A percentile compares a stretch with the other conserved stretches of the same genome.
Conservation (phyloP, 805 yeast species). For the Kluyveromyces starmeri region DNA sequence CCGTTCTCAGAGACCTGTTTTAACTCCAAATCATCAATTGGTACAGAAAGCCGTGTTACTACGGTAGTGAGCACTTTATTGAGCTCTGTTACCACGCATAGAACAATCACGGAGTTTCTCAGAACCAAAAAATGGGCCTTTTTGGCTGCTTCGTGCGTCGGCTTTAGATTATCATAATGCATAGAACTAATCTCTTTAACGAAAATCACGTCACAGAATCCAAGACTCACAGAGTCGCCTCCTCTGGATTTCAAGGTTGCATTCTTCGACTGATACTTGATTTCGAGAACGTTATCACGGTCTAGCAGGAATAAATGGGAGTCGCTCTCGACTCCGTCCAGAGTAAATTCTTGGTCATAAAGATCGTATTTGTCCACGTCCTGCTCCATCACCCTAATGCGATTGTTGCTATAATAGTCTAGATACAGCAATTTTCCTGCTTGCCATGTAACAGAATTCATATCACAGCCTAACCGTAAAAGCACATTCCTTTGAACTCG, state of each 20-base stretch:
- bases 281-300: background rate
- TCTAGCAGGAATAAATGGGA: background rate
- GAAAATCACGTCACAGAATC: background rate
- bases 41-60: background rate
- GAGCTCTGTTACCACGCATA: background rate
- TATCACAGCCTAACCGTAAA: background rate
- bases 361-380: background rate
- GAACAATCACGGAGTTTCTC: background rate
- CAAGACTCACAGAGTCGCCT: background rate
- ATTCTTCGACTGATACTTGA: background rate
- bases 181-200: background rate
- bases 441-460: slow-evolving; percentile 1
- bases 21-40: background rate
- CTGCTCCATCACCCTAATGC: background rate
- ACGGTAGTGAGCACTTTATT: background rate
- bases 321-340: background rate
- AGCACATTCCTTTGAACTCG: slow-evolving; percentile 1
- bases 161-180: background rate
- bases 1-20: background rate
- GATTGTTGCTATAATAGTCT: background rate
- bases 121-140: background rate
- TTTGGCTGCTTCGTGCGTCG: background rate
- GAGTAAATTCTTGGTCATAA: background rate
- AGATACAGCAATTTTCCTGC: background rate
- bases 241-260: background rate